Conservation (phyloP, 140 eudicot genomes). For the Senecio squalidus region DNA sequence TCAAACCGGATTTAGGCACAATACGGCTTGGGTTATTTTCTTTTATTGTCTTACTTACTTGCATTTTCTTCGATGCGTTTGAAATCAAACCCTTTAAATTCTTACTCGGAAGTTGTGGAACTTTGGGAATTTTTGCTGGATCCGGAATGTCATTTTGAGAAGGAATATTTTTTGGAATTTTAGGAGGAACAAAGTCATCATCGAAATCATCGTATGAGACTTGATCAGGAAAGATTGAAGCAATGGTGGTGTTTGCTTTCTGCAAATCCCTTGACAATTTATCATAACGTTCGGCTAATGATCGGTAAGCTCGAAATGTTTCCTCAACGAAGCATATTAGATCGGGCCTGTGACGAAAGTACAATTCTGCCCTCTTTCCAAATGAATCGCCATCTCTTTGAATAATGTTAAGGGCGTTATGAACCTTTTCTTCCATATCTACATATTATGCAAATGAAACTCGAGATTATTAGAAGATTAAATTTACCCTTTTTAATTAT, state of each 20-base stretch:
- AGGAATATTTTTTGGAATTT: constrained; percentile 15
- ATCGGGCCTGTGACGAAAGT: constrained; percentile 63
- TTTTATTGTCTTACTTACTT: constrained; percentile 28
- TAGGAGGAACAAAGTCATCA: constrained; percentile 46
- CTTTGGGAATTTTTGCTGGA: constrained; percentile 43
- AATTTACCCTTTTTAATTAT: too few relatives aligned
- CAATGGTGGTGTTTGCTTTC: constrained; percentile 37
- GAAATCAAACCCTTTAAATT: constrained; percentile 46
- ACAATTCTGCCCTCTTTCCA: constrained; percentile 68
- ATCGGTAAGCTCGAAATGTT: constrained; percentile 55
- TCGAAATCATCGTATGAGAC: constrained; percentile 54
- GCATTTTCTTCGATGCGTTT: constrained; percentile 39
- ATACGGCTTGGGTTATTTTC: constrained; percentile 16
- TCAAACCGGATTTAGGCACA: constrained; percentile 64
- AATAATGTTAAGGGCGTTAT: constrained; percentile 30
- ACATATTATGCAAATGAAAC: not conserved
- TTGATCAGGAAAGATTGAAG: constrained; percentile 34
- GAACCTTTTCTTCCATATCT: constrained; percentile 41
- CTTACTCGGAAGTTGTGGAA: constrained; percentile 54
- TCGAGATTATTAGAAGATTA: not conserved
- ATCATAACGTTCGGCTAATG: constrained; percentile 64
- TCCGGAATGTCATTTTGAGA: constrained; percentile 22
- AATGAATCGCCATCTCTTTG: constrained; percentile 77
- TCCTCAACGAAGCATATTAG: constrained; percentile 54
- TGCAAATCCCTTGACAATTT: constrained; percentile 34